Evolutionary conservation across 345 rosid species (phyloP), one percentile per base, ranked within the genome.

Genomic region (Tarenaya hassleriana): DNA sequence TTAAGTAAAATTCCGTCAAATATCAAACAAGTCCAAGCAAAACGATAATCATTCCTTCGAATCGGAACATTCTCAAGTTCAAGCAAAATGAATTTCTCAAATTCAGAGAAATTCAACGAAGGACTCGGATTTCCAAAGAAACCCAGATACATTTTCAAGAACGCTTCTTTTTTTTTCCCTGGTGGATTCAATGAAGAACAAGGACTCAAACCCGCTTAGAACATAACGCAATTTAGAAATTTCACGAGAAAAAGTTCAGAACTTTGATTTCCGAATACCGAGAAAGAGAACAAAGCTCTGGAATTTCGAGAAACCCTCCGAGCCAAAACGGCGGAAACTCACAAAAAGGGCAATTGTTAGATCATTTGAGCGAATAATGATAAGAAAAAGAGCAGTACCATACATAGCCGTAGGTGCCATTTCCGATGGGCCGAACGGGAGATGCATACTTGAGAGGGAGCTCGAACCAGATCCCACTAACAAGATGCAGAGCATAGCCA

Each of bases 341-440:
- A 41, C 42, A 52, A 37, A 3, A 12, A 29, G 42, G 3, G 3
- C 3, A 13, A 12, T 42, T 42, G 17, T 13, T 2, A 8, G 0
- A 7, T 5, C 21, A 42, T n/a, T 5, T 16, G 18, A 14, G 21
- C 47, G 10, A 1, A 7, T 24, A 27, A 37, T 1, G 3, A 37
- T 37, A 37, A 37, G 41, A 16, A 32, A 3, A 31, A 34, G 11
- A n/a, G n/a, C n/a, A n/a, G 54, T 61, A 75, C 84, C 84, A 78
- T 47, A 78, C 84, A 55, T 75, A 73, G 6, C 84, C 84, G 37
- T 75, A 70, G 21, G 84, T 76, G 31, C 84, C 84, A 59, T 78
- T 55, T 18, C 84, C 84, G 31, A 78, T 62, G 6, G 84, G 81
- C 35, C 81, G 78, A 49, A 75, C 70, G 11, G 69, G 73, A 73